These are phyloP conservation scores for Perkinsus marinus DNA, from an alignment of 169 alveolate species.

Conservation along the genomic window DNA sequence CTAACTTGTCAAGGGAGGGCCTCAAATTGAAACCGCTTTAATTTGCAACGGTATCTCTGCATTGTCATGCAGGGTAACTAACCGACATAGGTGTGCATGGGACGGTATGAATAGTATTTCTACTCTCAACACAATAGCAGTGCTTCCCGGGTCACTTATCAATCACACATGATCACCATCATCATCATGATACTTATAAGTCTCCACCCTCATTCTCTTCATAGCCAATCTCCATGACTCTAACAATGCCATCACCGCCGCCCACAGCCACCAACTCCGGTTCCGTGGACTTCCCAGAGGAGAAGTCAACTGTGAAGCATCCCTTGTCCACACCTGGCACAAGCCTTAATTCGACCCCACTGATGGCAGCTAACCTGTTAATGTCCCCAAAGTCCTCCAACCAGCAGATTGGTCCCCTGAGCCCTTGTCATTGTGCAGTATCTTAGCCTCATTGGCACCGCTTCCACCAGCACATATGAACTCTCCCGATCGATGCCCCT, in stretches of 20 bases:
- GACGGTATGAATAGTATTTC: too few relatives aligned
- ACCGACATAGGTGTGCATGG: too few relatives aligned
- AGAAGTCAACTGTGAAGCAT: constrained; percentile 18
- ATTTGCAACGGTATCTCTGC: too few relatives aligned
- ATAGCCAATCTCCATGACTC: constrained; percentile 1
- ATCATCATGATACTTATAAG: neutral
- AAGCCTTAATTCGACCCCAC: neutral
- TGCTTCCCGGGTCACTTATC: too few relatives aligned
- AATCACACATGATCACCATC: too few relatives aligned
- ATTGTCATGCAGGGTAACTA: too few relatives aligned
- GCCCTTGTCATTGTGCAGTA: constrained; percentile 7
- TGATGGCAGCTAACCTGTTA: neutral
- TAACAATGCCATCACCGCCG: constrained; percentile 15
- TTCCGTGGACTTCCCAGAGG: neutral
- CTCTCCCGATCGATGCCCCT: constrained; percentile 6
- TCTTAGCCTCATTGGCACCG: constrained; percentile 19
- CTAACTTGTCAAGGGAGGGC: too few relatives aligned
- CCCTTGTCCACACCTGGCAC: neutral
- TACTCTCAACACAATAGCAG: too few relatives aligned
- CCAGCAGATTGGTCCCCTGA: neutral
- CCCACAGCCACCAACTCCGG: constrained; percentile 15
- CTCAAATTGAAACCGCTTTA: too few relatives aligned
- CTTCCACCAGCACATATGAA: constrained; percentile 21
- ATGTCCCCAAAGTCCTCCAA: neutral
- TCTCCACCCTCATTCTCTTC: neutral